phyloP scores from a whole-genome alignment of 345 rosid genomes.

The Corchorus olitorius region DNA sequence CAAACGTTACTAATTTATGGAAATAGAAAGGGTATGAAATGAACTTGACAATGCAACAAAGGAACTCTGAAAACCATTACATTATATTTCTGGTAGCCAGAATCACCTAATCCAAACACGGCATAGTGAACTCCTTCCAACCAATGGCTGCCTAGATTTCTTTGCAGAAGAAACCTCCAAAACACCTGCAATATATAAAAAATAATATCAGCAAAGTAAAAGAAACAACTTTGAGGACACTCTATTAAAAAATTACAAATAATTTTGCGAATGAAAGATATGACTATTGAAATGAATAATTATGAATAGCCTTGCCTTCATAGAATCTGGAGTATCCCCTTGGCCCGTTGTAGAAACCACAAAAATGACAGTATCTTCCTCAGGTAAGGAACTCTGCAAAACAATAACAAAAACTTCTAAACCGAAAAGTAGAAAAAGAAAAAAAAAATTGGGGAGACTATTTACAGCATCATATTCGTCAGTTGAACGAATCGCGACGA shows the following conservation, averaged over 20 bases:
- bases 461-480: constrained; percentile 68
- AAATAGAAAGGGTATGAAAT: neutral
- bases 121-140: constrained; percentile 68
- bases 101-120: constrained; percentile 92
- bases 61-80: constrained; percentile 37
- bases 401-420: neutral
- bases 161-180: constrained; percentile 88
- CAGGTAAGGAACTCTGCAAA: constrained; percentile 62
- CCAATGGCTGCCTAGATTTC: constrained; percentile 61
- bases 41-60: neutral
- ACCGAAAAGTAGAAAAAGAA: neutral
- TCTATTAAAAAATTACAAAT: neutral
- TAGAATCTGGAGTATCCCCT: constrained; percentile 90
- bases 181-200: constrained; percentile 47
- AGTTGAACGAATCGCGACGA: constrained; percentile 45
- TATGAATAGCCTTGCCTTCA: constrained; percentile 50
- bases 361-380: constrained; percentile 62
- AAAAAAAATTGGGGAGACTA: constrained; percentile 6
- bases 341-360: constrained; percentile 96
- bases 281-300: neutral
- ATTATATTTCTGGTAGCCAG: constrained; percentile 89
- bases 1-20: neutral
- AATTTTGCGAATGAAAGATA: neutral
- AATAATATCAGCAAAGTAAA: constrained; percentile 21
- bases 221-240: neutral